Conservation (phyloP, 495 filamentous ascomycete species). For the Aspergillus sparsus region DNA sequence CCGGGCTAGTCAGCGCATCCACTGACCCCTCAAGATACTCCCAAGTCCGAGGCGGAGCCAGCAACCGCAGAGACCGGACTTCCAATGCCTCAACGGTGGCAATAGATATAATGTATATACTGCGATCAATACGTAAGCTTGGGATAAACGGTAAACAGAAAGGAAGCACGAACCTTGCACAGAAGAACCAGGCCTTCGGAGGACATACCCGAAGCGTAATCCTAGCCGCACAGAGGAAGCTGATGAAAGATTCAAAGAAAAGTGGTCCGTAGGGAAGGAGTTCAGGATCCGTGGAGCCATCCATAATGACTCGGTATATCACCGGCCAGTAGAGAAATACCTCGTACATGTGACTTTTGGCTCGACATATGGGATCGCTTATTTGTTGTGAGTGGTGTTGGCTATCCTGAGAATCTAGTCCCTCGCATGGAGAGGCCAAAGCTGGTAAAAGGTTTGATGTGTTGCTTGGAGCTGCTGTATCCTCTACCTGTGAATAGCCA, state of each 20-base stretch:
- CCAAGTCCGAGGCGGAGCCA: not conserved
- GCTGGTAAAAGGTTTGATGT: too few relatives aligned
- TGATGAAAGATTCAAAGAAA: slow-evolving; percentile 13
- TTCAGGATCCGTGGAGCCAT: slow-evolving; percentile 29
- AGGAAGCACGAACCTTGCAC: slow-evolving; percentile 9
- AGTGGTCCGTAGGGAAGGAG: slow-evolving; percentile 10
- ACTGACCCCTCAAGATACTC: not conserved
- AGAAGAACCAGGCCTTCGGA: slow-evolving; percentile 5
- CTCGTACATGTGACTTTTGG: slow-evolving; percentile 5
- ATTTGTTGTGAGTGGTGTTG: too few relatives aligned
- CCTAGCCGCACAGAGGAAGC: slow-evolving; percentile 6
- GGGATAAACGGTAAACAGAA: not conserved
- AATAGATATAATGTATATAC: slow-evolving; percentile 10
- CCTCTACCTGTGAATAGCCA: too few relatives aligned
- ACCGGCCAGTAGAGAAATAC: slow-evolving; percentile 10
- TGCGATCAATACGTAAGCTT: not conserved
- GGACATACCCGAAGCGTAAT: not conserved
- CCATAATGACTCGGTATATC: slow-evolving; percentile 26
- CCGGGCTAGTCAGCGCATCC: not conserved
- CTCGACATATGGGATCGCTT: not conserved
- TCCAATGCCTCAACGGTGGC: slow-evolving; percentile 1
- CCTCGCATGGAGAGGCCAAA: too few relatives aligned
- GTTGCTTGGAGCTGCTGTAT: too few relatives aligned
- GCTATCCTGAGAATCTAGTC: too few relatives aligned
- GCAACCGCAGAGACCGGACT: slow-evolving; percentile 4